Conservation (phyloP, 2,329 filamentous ascomycete species). For the Madurella mycetomatis region DNA sequence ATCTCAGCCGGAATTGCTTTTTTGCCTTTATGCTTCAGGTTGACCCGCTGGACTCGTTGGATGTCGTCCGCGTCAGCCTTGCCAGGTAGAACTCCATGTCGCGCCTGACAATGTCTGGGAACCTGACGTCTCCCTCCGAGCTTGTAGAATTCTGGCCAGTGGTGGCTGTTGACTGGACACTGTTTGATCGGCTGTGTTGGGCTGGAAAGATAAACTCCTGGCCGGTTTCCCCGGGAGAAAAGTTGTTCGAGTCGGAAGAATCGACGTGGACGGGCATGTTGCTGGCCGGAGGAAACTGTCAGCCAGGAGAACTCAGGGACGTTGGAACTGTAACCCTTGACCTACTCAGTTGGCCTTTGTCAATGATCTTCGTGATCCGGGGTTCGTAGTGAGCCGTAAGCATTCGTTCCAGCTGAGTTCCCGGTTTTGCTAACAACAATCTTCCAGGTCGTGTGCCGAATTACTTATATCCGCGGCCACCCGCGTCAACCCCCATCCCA, state of each 20-base stretch:
- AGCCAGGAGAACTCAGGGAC: background rate
- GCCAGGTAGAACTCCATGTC: slow-evolving; percentile 22
- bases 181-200: slow-evolving; percentile 18
- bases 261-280: background rate
- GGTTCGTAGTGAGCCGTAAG: too few species aligned
- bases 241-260: background rate
- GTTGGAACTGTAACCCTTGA: background rate
- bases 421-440: background rate
- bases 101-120: slow-evolving; percentile 13
- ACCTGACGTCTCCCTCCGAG: background rate
- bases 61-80: slow-evolving; percentile 9
- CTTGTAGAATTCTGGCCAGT: background rate
- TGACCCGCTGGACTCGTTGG: slow-evolving; percentile 9
- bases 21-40: background rate
- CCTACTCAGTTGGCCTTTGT: background rate
- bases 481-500: slow-evolving; percentile 6
- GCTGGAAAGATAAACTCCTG: background rate
- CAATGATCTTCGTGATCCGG: too few species aligned
- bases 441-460: background rate
- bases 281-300: background rate
- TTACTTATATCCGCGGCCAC: slow-evolving; percentile 1
- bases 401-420: too few species aligned
- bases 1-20: background rate
- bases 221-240: background rate
- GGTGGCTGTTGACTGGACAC: slow-evolving; percentile 10